Base-by-base conservation (phyloP, 2,329 filamentous ascomycete species). In the Metarhizium sp. region DNA sequence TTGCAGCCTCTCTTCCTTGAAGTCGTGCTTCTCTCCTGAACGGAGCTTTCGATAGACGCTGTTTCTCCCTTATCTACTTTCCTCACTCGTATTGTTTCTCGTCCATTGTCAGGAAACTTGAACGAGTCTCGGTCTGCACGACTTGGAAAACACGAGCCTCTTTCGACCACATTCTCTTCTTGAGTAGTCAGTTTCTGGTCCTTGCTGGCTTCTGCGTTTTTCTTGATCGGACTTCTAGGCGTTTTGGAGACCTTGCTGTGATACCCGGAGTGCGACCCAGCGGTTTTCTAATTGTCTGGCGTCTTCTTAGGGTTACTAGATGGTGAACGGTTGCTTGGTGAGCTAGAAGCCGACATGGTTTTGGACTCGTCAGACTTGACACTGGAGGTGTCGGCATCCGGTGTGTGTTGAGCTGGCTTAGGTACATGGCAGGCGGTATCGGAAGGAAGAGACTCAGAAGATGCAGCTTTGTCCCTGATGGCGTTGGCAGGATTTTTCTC, bases 261-360 rank as follows among this genome's bases (percentile, higher is more conserved):
- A 11, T 47, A 3, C 25, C 18, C 32, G 8, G 6, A 40, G 34
- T 16, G 25, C 2, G 43, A 20, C 7, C 32, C 43, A n/a, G 47
- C 32, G 25, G n/a, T 56, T 14, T 30, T 38, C 32, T 40, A 45
- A 18, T 54, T 49, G 30, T 36, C 49, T 1, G 42, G 52, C n/a
- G 43, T 36, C 14, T 52, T 57, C 7, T 48, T 36, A 34, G 30
- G 8, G 13, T 36, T 34, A 18, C 16, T 16, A 13, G 20, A 40
- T 30, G 51, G 30, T 3, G 51, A 30, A 7, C n/a, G 14, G 4
- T 43, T 47, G 20, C 49, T 43, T 11, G 49, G 52, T 25, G 55
- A 54, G 55, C 49, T 54, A 10, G 49, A 38, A 4, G 38, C 2
- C 18, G 55, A 57, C 32, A 52, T 20, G 25, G 52, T 54, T 36